phyloP scores from a whole-genome alignment of 2,329 filamentous ascomycete genomes.

The Rhinocladiella similis region DNA sequence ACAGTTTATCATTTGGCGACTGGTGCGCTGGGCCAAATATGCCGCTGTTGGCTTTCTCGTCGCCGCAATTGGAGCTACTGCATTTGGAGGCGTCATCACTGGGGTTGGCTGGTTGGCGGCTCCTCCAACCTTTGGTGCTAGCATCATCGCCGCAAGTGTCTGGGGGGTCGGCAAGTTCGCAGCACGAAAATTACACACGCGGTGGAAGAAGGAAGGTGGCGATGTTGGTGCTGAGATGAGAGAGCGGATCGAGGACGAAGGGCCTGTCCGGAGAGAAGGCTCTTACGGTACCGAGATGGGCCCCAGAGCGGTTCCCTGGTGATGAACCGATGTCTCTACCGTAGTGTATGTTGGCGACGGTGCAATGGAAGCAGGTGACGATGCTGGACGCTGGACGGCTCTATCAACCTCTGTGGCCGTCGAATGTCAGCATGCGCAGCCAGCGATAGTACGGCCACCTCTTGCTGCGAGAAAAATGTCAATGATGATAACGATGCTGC shows the following conservation, averaged over 20 bases:
- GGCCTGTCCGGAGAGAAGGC: slow-evolving; percentile 16
- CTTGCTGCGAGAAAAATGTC: too few relatives aligned
- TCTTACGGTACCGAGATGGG: slow-evolving; percentile 24
- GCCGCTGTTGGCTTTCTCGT: slow-evolving; percentile 26
- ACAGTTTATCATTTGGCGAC: slow-evolving; percentile 29
- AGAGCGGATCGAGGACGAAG: slow-evolving; percentile 21
- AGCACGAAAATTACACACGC: slow-evolving; percentile 22
- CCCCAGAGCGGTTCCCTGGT: slow-evolving; percentile 26
- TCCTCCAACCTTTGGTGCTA: slow-evolving; percentile 26
- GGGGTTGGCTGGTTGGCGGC: slow-evolving; percentile 28
- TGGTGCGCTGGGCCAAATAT: slow-evolving; percentile 31
- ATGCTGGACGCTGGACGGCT: background rate
- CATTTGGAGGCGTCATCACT: slow-evolving; percentile 23
- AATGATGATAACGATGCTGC: too few relatives aligned
- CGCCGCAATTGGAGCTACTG: slow-evolving; percentile 27
- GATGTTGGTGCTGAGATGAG: slow-evolving; percentile 22
- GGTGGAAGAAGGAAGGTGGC: slow-evolving; percentile 24
- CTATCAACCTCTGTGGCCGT: too few relatives aligned
- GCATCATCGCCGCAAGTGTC: slow-evolving; percentile 24
- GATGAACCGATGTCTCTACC: background rate
- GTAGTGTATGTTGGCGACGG: background rate
- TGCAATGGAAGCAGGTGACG: background rate
- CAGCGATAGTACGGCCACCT: too few relatives aligned
- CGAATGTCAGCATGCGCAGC: too few relatives aligned
- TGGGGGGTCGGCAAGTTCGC: slow-evolving; percentile 28